Base-by-base conservation (phyloP, 768 basidiomycete species). In the Collybia mongolica region DNA sequence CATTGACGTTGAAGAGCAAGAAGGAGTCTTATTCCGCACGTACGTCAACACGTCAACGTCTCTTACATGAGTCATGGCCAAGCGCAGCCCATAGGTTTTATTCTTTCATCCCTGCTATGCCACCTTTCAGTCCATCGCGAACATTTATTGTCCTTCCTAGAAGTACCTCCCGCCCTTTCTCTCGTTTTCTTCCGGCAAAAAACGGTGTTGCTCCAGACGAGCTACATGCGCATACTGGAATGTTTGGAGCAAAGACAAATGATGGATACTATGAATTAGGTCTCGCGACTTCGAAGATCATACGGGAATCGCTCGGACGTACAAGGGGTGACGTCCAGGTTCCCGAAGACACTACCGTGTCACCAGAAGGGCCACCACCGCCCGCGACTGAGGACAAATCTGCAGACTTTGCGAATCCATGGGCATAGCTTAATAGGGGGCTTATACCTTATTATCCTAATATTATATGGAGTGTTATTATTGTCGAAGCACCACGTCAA, bases 261-360 rank as follows among this genome's bases (percentile, higher is more conserved):
- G 93, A 95, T 57, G 93, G 93, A 17, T 97, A 93, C 67, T 95
- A 95, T 61, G 83, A 84, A 57, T 73, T 97, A 6, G 94, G 93
- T 1, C 70, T 95, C 32, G 70, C 77, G 39, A 79, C 82, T 0
- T 84, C 82, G 15, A 74, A 80, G 44, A 57, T 82, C 20, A 79
- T 92, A 51, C 74, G 83, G 47, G 80, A 84, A 48, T 82, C 82
- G 0, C 63, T 87, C 15, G 60, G 67, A 50, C 55, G 60, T 18
- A 54, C 58, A 39, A 63, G 69, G 41, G 32, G 32, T 12, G 32
- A 12, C 9, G 5, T 32, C 14, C 32, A 32, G 3, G 7, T 14
- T 32, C 32, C 32, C 14, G 32, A 32, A 9, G 14, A 14, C 32
- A 9, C 32, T 9, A 32, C 32, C n/a, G 15, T 40, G 39, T 19